A percentile compares a stretch with the other conserved stretches of the same genome.
Conservation (phyloP, 192 early-diverging fungal species). For the Backusella liffmaniae region DNA sequence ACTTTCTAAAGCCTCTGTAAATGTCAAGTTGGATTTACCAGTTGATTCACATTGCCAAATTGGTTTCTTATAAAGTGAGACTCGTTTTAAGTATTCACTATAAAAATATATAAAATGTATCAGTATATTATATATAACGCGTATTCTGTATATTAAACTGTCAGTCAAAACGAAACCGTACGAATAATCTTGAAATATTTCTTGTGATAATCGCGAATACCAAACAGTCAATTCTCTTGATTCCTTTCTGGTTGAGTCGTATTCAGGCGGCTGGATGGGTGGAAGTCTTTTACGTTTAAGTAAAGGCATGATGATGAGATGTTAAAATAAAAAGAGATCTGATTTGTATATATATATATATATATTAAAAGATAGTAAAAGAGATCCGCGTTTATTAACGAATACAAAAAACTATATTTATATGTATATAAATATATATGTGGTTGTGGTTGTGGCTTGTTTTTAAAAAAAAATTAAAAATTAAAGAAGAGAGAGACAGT, state of each 20-base stretch:
- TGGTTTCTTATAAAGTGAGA: conserved; percentile 61
- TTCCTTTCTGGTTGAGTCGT: conserved; percentile 26
- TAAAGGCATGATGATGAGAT: conserved; percentile 25
- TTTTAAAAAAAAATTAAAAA: neutral
- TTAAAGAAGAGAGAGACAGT: conserved; percentile 2
- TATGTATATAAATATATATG: neutral
- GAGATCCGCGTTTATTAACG: neutral
- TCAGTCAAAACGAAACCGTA: conserved; percentile 35
- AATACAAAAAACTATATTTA: neutral
- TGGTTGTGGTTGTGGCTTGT: neutral
- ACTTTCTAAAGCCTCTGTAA: conserved; percentile 73
- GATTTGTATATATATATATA: neutral
- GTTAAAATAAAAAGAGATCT: neutral
- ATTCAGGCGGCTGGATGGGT: conserved; percentile 6
- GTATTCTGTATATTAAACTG: neutral
- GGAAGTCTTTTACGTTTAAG: conserved; percentile 33
- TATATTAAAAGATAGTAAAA: neutral
- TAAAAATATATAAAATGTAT: conserved; percentile 1
- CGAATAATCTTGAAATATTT: conserved; percentile 57
- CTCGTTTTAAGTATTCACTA: conserved; percentile 30
- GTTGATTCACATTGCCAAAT: conserved; percentile 80
- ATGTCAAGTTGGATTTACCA: conserved; percentile 74
- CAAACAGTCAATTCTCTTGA: conserved; percentile 44
- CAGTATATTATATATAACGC: neutral
- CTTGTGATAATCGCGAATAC: conserved; percentile 50